phyloP scores from a whole-genome alignment of 2,329 filamentous ascomycete genomes.

The Orbilia ellipsospora region DNA sequence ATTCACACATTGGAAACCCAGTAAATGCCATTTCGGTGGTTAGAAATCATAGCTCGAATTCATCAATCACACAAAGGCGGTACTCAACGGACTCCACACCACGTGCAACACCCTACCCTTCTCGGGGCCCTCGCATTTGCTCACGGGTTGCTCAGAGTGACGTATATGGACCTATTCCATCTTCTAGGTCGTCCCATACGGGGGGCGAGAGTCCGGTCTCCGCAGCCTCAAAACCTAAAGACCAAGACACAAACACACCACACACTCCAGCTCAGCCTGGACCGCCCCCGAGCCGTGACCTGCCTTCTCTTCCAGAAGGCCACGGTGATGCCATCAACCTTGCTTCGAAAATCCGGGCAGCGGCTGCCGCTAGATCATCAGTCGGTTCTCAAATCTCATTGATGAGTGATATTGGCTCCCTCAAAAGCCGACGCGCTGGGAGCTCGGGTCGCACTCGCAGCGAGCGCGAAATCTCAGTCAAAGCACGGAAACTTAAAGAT shows the following conservation, averaged over 20 bases:
- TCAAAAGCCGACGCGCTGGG: constrained; percentile 34
- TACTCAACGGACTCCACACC: constrained; percentile 46
- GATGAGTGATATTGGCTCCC: constrained; percentile 35
- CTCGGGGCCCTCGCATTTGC: constrained; percentile 23
- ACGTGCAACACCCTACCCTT: constrained; percentile 22
- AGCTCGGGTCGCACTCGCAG: constrained; percentile 27
- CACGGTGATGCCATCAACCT: constrained; percentile 54
- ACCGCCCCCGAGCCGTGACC: constrained; percentile 57
- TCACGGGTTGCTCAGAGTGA: constrained; percentile 28
- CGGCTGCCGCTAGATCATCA: constrained; percentile 38
- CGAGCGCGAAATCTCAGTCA: constrained; percentile 47
- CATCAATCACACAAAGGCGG: constrained; percentile 22
- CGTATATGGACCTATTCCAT: constrained; percentile 18
- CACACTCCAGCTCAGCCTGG: constrained; percentile 56
- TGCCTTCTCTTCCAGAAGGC: constrained; percentile 58
- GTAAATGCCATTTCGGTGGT: constrained; percentile 1
- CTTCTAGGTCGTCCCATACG: neutral
- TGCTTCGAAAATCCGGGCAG: constrained; percentile 52
- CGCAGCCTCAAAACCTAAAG: constrained; percentile 13
- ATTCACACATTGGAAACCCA: constrained; percentile 11
- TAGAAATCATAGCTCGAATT: constrained; percentile 4
- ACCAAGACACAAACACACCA: constrained; percentile 19
- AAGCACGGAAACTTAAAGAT: constrained; percentile 46
- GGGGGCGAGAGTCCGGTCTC: constrained; percentile 4
- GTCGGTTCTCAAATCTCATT: constrained; percentile 47